Percentiles rank a stretch among this genome's conserved stretches.
phyloP scores from a whole-genome alignment of 2,329 filamentous ascomycete species.

The Helminthosporium solani region DNA sequence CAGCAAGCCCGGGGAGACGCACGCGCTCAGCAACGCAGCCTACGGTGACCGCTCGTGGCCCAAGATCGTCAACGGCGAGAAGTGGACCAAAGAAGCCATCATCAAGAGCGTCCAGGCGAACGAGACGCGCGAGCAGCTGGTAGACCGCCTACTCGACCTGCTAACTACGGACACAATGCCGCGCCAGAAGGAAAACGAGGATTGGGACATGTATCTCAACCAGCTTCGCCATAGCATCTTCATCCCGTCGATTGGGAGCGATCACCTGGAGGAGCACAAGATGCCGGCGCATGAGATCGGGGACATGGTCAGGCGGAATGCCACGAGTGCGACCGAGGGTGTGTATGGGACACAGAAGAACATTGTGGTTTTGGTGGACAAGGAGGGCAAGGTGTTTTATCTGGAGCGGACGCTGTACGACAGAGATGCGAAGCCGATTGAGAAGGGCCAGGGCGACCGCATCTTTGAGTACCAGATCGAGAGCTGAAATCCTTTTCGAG shows the following conservation, averaged over 20 bases:
- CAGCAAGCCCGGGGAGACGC: constrained; percentile 51
- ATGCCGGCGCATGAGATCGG: constrained; percentile 43
- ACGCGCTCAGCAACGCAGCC: constrained; percentile 62
- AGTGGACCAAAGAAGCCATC: constrained; percentile 53
- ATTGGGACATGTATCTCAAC: constrained; percentile 57
- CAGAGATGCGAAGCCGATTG: constrained; percentile 50
- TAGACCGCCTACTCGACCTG: constrained; percentile 54
- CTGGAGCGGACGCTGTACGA: constrained; percentile 64
- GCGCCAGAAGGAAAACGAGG: constrained; percentile 48
- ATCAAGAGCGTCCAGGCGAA: constrained; percentile 44
- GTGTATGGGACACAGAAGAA: constrained; percentile 67
- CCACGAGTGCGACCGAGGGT: constrained; percentile 46
- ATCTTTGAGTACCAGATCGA: constrained; percentile 53
- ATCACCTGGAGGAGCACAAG: constrained; percentile 43
- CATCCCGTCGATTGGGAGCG: constrained; percentile 57
- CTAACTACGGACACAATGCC: constrained; percentile 59
- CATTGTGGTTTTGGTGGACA: constrained; percentile 59
- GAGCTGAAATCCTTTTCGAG: too few relatives aligned
- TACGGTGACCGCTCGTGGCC: constrained; percentile 62
- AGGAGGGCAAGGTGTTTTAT: constrained; percentile 58
- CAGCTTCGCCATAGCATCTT: constrained; percentile 62
- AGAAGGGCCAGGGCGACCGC: constrained; percentile 49
- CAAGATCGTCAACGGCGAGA: constrained; percentile 61
- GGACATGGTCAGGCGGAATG: constrained; percentile 43
- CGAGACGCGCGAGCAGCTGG: constrained; percentile 51